Percentiles rank a stretch among this genome's conserved stretches.
Conservation (phyloP, 495 filamentous ascomycete genomes). For the Penicillium paxilli region DNA sequence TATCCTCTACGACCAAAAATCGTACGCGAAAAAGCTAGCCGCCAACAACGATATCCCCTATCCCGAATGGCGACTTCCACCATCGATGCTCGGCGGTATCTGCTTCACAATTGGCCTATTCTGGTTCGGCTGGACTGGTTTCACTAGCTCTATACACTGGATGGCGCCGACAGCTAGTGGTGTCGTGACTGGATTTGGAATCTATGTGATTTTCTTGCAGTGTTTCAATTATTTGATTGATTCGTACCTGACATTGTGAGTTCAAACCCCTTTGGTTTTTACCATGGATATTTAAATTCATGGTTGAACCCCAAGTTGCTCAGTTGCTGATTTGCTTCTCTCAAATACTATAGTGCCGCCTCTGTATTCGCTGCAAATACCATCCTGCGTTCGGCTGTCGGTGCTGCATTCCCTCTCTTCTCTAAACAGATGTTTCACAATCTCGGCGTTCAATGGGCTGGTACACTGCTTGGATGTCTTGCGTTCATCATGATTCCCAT, state of each 20-base stretch:
- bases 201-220: slow-evolving; percentile 40
- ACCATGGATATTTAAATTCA: too few relatives aligned
- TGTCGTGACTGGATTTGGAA: slow-evolving; percentile 32
- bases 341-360: slow-evolving; percentile 70
- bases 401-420: slow-evolving; percentile 82
- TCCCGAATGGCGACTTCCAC: slow-evolving; percentile 39
- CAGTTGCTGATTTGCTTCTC: too few relatives aligned
- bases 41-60: slow-evolving; percentile 36
- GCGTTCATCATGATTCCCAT: slow-evolving; percentile 71
- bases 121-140: slow-evolving; percentile 48
- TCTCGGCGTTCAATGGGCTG: slow-evolving; percentile 76
- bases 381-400: slow-evolving; percentile 75
- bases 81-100: slow-evolving; percentile 49
- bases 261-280: too few relatives aligned
- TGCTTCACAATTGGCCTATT: slow-evolving; percentile 55
- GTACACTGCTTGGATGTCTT: slow-evolving; percentile 74
- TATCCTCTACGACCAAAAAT: slow-evolving; percentile 23
- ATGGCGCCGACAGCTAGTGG: slow-evolving; percentile 40
- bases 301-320: too few relatives aligned
- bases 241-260: slow-evolving; percentile 66
- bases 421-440: slow-evolving; percentile 75
- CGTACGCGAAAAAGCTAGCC: slow-evolving; percentile 30
- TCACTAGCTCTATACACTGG: slow-evolving; percentile 35
- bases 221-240: slow-evolving; percentile 45
- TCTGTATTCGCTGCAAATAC: slow-evolving; percentile 92